Percentiles rank a stretch among this genome's conserved stretches.
These are phyloP conservation scores for Blastobotrys americana DNA, from an alignment of 805 yeast species.

Conservation along the genomic window DNA sequence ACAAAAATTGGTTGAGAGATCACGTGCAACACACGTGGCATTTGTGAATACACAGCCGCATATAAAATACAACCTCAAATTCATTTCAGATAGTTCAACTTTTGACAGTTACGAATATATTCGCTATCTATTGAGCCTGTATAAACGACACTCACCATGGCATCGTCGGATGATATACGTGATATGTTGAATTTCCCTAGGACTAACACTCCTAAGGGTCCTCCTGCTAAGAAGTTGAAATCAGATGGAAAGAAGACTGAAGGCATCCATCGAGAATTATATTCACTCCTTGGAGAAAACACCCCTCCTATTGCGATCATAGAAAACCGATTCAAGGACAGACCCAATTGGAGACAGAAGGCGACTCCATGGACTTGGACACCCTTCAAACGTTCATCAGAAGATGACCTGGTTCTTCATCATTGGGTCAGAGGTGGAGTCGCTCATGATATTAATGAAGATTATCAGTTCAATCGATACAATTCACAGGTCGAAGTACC, in stretches of 20 bases:
- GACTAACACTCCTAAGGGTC: constrained; percentile 13
- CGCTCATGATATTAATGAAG: constrained; percentile 25
- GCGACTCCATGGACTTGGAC: constrained; percentile 79
- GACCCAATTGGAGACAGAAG: constrained; percentile 48
- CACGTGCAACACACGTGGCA: too few species aligned
- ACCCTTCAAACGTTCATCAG: constrained; percentile 49
- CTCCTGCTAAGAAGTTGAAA: constrained; percentile 19
- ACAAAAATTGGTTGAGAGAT: too few species aligned
- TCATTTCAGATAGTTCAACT: too few species aligned
- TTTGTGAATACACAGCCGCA: too few species aligned
- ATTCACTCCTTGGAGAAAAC: constrained; percentile 81
- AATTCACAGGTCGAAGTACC: constrained; percentile 67
- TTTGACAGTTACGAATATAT: too few species aligned
- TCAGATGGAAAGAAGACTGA: constrained; percentile 25
- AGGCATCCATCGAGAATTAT: constrained; percentile 87
- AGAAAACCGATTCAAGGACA: constrained; percentile 52
- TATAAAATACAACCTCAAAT: too few species aligned
- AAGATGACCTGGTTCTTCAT: constrained; percentile 46
- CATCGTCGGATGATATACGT: constrained; percentile 28
- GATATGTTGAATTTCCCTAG: constrained; percentile 28
- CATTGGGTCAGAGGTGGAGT: constrained; percentile 72
- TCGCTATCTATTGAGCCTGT: too few species aligned
- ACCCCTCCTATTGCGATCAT: constrained; percentile 75
- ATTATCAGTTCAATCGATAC: constrained; percentile 65
- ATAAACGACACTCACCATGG: too few species aligned